Percentiles rank a stretch among this genome's conserved stretches.
Conservation (phyloP, 306 rosid genomes). For the Fagus crenata region DNA sequence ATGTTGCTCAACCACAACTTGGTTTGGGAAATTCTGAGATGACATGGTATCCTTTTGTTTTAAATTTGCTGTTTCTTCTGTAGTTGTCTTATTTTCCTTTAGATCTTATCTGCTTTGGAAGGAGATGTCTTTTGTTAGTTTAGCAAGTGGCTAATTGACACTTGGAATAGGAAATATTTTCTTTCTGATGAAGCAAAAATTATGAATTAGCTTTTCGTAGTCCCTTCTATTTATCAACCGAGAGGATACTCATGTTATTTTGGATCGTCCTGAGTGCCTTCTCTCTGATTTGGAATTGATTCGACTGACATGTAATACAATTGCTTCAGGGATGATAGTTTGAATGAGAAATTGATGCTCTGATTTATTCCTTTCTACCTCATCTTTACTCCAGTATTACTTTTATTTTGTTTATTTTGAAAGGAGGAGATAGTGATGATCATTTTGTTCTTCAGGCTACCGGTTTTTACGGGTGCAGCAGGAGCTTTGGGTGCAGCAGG, state of each 20-base stretch:
- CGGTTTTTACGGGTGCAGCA: constrained; percentile 91
- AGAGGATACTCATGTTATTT: not conserved
- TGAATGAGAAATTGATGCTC: not conserved
- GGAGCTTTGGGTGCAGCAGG: constrained; percentile 95
- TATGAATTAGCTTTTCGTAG: not conserved
- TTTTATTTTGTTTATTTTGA: constrained; percentile 4
- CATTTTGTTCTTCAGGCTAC: constrained; percentile 61
- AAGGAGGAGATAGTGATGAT: not conserved
- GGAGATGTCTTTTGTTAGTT: not conserved
- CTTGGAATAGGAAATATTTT: not conserved
- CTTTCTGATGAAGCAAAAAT: not conserved
- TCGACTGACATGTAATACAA: not conserved
- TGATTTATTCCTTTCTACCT: not conserved
- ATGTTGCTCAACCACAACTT: constrained; percentile 84
- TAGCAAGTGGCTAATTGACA: not conserved
- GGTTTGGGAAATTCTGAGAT: constrained; percentile 92
- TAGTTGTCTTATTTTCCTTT: constrained; percentile 3
- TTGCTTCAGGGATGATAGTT: not conserved
- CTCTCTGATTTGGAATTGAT: not conserved
- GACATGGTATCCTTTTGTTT: constrained; percentile 61
- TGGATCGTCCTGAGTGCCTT: not conserved
- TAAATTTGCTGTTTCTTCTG: not conserved
- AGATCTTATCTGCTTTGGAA: not conserved
- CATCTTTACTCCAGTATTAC: not conserved
- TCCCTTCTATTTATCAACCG: not conserved